Evolutionary conservation across 306 rosid species (phyloP), one percentile per base, ranked within the genome.

Genomic region (Gleditsia sinensis): DNA sequence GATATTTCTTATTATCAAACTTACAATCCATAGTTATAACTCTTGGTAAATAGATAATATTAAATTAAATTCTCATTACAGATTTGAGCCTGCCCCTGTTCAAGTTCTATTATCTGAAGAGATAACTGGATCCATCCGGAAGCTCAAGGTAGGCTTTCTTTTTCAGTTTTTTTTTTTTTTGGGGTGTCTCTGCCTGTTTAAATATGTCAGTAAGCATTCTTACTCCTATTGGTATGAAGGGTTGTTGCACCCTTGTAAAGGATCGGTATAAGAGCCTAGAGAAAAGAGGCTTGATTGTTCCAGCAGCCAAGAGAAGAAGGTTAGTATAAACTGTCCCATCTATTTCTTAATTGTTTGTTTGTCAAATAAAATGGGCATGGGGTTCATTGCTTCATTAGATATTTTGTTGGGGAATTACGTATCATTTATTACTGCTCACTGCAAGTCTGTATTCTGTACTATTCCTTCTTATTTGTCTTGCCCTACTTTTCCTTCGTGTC

Each of bases 61-160:
- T 30, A 16, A 21, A 19, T 51, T 60, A 24, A 14, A 17, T 71
- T 72, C n/a, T 69, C 30, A 28, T 67, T 73, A 64, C 82, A 95
- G 99, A 83, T 95, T 92, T 75, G 88, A 87, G 80, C 97, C 97
- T 56, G 93, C 95, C 56, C 96, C 92, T 3, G 86, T 81, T 78
- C 99, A 95, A 88, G 98, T 95, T 62, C 77, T 95, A 49, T 74
- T 92, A 80, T 81, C 93, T 5, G 96, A 95, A 78, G 96, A 95
- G 74, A 87, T 89, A 80, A 86, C 81, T n/a, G 97, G 97, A 69
- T 94, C 97, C 39, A 85, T 92, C 55, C 93, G 96, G 19, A 84
- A 90, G 88, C 84, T 94, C 33, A 94, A 90, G 96, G 99, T 94
- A 72, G 39, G 9, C 27, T 51, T 3, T 55, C 46, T 24, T 57